Evolutionary conservation across 495 filamentous ascomycete species (phyloP), one percentile per base, ranked within the genome.

Genomic region (Hypoxylon intermedium): DNA sequence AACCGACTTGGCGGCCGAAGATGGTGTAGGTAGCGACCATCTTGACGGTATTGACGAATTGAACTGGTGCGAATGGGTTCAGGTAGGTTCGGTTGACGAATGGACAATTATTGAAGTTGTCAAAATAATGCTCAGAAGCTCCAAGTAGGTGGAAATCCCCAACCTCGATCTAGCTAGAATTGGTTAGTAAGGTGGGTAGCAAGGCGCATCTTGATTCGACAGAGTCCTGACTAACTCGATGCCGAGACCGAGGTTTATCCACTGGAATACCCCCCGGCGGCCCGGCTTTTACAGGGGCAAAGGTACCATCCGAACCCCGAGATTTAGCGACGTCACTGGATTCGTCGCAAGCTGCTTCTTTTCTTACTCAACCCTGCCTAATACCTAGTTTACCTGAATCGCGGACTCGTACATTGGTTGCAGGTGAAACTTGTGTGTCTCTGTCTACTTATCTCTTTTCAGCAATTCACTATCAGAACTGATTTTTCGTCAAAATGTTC

Each of bases 21-120:
- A 97, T 80, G 63, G 80, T 86, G 86, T 97, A 97, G 72, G 84
- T 85, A 70, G 79, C 82, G 72, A 92, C 91, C 93, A 98, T 98
- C 63, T 79, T 93, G 83, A 75, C 70, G 75, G 67, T 67, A 68
- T 69, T 68, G 72, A 65, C 72, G 69, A 70, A 72, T 65, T 67
- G 70, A 67, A 43, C 63, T 55, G 64, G 62, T 64, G 19, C 2
- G 51, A 49, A 20, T 48, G 42, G 51, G 33, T 57, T 46, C 15
- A 52, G 42, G 26, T 16, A 56, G 24, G 16, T 44, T 20, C 38
- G 6, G 38, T 26, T 24, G 67, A 61, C 57, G 55, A 63, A 58
- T 68, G 37, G 71, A 72, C 67, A 23, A 45, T 53, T n/a, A n/a
- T 53, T 69, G 65, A 66, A 58, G 58, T 49, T 64, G 54, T 56